Percentiles rank a stretch among this genome's conserved stretches.
phyloP scores from a whole-genome alignment of 2,329 filamentous ascomycete genomes.

The Fusarium succisae region DNA sequence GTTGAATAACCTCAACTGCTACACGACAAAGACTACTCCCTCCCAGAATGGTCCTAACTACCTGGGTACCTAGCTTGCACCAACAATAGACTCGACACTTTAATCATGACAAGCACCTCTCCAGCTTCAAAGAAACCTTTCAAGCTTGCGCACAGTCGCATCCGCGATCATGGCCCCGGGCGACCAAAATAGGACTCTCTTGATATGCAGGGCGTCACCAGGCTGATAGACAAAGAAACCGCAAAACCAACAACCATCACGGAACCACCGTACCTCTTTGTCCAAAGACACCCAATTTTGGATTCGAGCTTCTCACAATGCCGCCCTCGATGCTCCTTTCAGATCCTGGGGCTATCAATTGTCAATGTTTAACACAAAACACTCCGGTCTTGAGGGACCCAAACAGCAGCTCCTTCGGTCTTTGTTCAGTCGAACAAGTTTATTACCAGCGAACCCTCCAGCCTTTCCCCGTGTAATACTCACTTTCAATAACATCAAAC shows the following conservation, averaged over 20 bases:
- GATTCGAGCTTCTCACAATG: constrained; percentile 25
- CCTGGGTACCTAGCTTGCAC: constrained; percentile 3
- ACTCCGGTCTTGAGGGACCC: neutral
- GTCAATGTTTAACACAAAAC: neutral
- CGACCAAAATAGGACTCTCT: constrained; percentile 18
- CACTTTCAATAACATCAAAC: neutral
- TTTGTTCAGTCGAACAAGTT: constrained; percentile 34
- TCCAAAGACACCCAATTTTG: constrained; percentile 8
- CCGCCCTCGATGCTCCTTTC: constrained; percentile 5
- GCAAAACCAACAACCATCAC: constrained; percentile 7
- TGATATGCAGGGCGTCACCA: neutral
- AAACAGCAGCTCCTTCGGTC: neutral
- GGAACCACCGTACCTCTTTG: constrained; percentile 21
- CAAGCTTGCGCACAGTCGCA: neutral
- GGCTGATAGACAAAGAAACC: constrained; percentile 32
- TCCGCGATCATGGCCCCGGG: neutral
- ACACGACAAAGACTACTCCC: constrained; percentile 22
- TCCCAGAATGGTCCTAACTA: neutral
- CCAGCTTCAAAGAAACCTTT: constrained; percentile 25
- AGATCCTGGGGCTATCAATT: neutral
- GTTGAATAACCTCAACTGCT: neutral
- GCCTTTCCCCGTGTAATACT: neutral
- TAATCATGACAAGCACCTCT: constrained; percentile 4
- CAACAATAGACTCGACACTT: constrained; percentile 25
- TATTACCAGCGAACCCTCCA: constrained; percentile 31